A percentile compares a stretch with the other conserved stretches of the same genome.
These are phyloP conservation scores for Strobilomyces confusus DNA, from an alignment of 768 basidiomycete species.

Conservation along the genomic window DNA sequence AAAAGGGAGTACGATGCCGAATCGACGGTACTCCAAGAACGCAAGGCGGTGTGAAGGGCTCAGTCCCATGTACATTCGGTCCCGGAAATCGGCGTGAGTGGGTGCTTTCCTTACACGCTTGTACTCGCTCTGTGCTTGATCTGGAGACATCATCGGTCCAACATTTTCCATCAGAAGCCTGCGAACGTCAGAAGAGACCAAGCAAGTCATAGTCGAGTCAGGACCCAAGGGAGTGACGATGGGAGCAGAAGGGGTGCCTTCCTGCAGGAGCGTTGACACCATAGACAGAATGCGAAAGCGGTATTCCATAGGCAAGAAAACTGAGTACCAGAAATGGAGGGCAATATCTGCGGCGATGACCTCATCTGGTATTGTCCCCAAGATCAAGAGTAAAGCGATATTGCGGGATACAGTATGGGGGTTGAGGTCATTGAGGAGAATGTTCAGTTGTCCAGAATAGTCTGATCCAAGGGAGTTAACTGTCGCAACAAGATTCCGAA, in stretches of 20 bases:
- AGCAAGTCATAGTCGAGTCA: constrained; percentile 17
- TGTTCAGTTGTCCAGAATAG: constrained; percentile 37
- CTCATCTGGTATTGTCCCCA: constrained; percentile 34
- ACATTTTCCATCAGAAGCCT: constrained; percentile 15
- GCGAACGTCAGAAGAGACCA: constrained; percentile 3
- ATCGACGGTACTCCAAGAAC: constrained; percentile 35
- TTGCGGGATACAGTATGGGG: constrained; percentile 36
- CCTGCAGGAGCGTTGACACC: constrained; percentile 18
- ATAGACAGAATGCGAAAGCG: constrained; percentile 16
- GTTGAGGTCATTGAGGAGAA: constrained; percentile 41
- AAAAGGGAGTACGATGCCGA: constrained; percentile 47
- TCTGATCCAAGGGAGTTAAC: constrained; percentile 40
- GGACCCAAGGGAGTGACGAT: constrained; percentile 10
- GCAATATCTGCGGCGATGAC: constrained; percentile 39
- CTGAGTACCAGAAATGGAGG: constrained; percentile 48
- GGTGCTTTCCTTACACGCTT: constrained; percentile 34
- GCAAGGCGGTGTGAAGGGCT: constrained; percentile 44
- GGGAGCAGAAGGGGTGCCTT: not conserved
- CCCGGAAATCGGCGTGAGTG: constrained; percentile 38
- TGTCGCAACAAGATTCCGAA: constrained; percentile 41
- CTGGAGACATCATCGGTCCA: constrained; percentile 14
- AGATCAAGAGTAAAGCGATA: constrained; percentile 38
- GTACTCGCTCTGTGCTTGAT: constrained; percentile 31
- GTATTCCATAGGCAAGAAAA: constrained; percentile 37
- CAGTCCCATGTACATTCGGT: constrained; percentile 38